phyloP scores from a whole-genome alignment of 2,329 filamentous ascomycete species.

The Anthostomella pinea region DNA sequence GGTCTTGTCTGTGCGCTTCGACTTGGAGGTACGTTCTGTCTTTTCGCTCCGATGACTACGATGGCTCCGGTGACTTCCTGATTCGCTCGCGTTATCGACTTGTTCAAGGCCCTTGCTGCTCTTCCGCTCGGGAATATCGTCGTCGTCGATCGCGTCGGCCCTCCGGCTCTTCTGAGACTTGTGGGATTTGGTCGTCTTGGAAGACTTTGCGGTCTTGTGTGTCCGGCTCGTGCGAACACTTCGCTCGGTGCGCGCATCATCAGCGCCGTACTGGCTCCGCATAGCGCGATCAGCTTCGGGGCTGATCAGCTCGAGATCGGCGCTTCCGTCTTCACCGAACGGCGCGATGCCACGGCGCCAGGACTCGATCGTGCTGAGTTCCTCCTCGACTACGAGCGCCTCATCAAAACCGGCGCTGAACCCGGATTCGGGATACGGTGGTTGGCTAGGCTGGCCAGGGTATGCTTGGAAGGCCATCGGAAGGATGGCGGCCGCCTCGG shows the following conservation, averaged over 20 bases:
- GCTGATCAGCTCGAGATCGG: constrained; percentile 56
- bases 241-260: constrained; percentile 33
- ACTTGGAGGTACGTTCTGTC: constrained; percentile 32
- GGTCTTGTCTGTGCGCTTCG: constrained; percentile 27
- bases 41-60: constrained; percentile 35
- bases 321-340: constrained; percentile 44
- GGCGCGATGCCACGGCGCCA: constrained; percentile 57
- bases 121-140: constrained; percentile 16
- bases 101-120: constrained; percentile 28
- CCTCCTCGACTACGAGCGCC: constrained; percentile 55
- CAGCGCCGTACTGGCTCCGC: constrained; percentile 38
- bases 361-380: constrained; percentile 55
- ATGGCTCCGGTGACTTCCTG: constrained; percentile 32
- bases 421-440: constrained; percentile 24
- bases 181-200: constrained; percentile 30
- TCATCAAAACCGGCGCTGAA: constrained; percentile 45
- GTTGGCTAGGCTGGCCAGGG: constrained; percentile 5
- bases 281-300: constrained; percentile 51
- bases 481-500: constrained; percentile 12
- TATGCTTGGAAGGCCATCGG: constrained; percentile 33
- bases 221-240: constrained; percentile 30
- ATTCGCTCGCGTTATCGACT: constrained; percentile 32
- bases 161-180: constrained; percentile 25
- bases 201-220: constrained; percentile 23
- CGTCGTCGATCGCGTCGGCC: constrained; percentile 10